phyloP scores from a whole-genome alignment of 129 eudicot species.

The Heracleum sosnowskyi region DNA sequence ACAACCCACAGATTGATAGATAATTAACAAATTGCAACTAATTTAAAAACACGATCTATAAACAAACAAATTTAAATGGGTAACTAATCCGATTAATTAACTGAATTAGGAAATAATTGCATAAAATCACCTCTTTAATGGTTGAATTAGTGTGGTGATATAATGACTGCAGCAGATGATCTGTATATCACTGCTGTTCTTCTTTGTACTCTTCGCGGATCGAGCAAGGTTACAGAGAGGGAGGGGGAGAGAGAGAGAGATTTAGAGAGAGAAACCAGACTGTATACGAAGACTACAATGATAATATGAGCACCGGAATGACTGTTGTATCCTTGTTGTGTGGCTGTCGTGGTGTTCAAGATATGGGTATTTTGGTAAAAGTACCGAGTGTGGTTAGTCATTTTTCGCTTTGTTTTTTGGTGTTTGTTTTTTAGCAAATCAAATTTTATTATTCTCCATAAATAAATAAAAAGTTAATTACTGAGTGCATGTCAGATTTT shows the following conservation, averaged over 20 bases:
- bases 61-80: neutral
- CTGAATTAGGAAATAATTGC: neutral
- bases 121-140: neutral
- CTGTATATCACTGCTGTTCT: neutral
- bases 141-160: neutral
- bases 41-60: neutral
- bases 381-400: neutral
- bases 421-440: neutral
- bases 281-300: slow-evolving; percentile 1
- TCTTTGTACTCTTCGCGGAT: slow-evolving; percentile 8
- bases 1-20: neutral
- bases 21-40: neutral
- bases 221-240: slow-evolving; percentile 7
- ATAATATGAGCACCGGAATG: neutral
- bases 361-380: neutral
- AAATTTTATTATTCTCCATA: too few species aligned
- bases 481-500: too few species aligned
- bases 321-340: neutral
- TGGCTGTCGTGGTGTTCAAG: neutral
- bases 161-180: neutral
- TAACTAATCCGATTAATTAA: neutral
- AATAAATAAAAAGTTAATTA: too few species aligned
- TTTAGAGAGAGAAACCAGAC: slow-evolving; percentile 7
- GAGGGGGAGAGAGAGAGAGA: neutral
- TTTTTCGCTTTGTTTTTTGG: neutral